Evolutionary conservation across 805 yeast genomes (phyloP), one percentile per base, ranked within the genome.

Genomic region (Teunomyces lycoperdinae): DNA sequence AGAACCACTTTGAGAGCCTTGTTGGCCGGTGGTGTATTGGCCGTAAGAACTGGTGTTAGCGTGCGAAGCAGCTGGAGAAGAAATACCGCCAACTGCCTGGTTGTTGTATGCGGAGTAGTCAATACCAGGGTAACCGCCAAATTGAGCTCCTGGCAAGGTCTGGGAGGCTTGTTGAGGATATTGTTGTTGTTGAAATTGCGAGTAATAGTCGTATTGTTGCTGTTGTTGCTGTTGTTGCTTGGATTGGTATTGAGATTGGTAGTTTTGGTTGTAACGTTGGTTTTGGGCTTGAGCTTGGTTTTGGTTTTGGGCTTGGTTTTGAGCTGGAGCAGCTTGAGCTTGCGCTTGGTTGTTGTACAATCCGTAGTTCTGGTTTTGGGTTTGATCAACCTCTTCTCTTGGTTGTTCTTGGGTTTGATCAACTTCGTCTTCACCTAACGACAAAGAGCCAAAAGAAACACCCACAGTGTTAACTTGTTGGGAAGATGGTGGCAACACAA

Each of bases 371-470:
- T 47, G 53, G 13, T 48, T 47, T 28, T 51, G 53, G 9, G 38
- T 32, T 42, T 48, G 45, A 24, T 52, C 48, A 28, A 32, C n/a
- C 32, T 50, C 49, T 31, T 50, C 46, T 32, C 39, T 39, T 26
- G 26, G 38, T 32, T 42, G 54, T 24, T 43, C 50, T 34, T 53
- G 55, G 17, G 50, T 54, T 53, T 58, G 62, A 51, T 58, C 54
- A 52, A 54, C 58, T 48, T 71, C 73, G 42, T 75, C 78, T 38
- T 78, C 79, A 45, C 72, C 67, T 49, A 79, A 67, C 24, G 77
- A 66, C 55, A 81, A 68, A 9, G 85, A 79, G 48, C 88, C 88
- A 57, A 83, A 83, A 30, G 85, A 81, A 35, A 83, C 82, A 53
- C 83, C 84, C 27, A 79, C 77, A 43, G 77, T 66, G 58, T 69